These are phyloP conservation scores for Paracorniculantispora psalliotae DNA, from an alignment of 2,329 filamentous ascomycete species.

Conservation along the genomic window DNA sequence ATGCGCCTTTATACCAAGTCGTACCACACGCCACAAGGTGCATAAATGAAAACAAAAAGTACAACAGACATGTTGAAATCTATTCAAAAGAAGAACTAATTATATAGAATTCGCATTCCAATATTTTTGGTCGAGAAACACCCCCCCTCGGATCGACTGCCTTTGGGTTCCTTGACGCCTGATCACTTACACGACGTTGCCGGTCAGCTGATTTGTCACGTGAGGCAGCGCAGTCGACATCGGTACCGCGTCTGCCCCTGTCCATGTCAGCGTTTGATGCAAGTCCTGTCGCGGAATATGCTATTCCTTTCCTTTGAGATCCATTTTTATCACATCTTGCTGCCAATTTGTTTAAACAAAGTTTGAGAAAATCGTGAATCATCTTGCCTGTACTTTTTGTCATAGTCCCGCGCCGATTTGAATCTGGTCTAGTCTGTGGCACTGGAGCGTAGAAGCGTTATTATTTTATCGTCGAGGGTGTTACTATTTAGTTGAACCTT, in stretches of 20 bases:
- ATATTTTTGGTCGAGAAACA: not conserved
- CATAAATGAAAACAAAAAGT: too few species aligned
- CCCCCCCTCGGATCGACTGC: not conserved
- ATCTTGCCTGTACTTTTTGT: too few species aligned
- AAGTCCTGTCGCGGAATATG: not conserved
- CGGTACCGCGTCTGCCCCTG: not conserved
- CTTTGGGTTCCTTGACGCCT: not conserved
- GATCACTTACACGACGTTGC: conserved; percentile 13
- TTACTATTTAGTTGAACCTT: too few species aligned
- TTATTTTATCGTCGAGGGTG: too few species aligned
- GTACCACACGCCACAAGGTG: not conserved
- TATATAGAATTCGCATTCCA: not conserved
- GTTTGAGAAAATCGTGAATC: too few species aligned
- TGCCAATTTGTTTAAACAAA: too few species aligned
- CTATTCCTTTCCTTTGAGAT: too few species aligned
- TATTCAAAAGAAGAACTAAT: not conserved
- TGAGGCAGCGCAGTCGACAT: not conserved
- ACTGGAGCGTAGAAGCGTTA: too few species aligned
- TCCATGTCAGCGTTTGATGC: not conserved
- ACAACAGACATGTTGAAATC: not conserved
- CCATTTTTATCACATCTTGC: too few species aligned
- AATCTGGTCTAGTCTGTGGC: too few species aligned
- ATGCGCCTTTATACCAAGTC: not conserved
- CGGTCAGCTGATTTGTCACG: conserved; percentile 1
- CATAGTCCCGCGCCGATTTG: too few species aligned